Evolutionary conservation across 345 rosid genomes (phyloP).

Genomic region (Sonneratia caseolaris): DNA sequence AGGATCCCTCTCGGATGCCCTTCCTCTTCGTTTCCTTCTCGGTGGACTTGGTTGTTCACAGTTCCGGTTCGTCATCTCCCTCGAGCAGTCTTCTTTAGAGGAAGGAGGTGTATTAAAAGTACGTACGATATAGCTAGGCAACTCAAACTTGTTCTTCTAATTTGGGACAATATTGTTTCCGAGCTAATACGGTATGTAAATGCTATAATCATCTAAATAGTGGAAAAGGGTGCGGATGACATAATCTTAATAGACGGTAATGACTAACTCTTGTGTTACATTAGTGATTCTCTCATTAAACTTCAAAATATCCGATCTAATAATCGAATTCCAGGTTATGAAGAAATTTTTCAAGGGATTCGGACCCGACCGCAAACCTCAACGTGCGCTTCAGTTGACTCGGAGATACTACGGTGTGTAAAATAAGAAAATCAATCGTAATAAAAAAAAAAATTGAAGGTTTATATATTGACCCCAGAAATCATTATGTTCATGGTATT

Average conservation of each 20-base stretch:
- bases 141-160: not conserved
- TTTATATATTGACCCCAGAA: slow-evolving; percentile 1
- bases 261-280: not conserved
- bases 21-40: too few species aligned
- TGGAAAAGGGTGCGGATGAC: not conserved
- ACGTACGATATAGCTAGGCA: not conserved
- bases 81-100: slow-evolving; percentile 3
- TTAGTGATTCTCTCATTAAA: too few species aligned
- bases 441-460: not conserved
- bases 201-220: not conserved
- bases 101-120: not conserved
- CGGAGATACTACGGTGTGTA: too few species aligned
- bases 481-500: not conserved
- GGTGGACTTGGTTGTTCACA: not conserved
- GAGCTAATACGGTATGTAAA: not conserved
- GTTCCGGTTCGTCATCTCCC: slow-evolving; percentile 9
- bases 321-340: too few species aligned
- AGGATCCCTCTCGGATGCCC: slow-evolving; percentile 4
- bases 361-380: too few species aligned
- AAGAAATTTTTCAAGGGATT: too few species aligned
- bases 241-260: not conserved
- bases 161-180: slow-evolving; percentile 3
- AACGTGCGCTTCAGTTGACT: too few species aligned
- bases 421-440: too few species aligned
- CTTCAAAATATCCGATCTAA: too few species aligned